Base-by-base conservation (phyloP, 2,329 filamentous ascomycete species). In the Aureobasidium namibiae region DNA sequence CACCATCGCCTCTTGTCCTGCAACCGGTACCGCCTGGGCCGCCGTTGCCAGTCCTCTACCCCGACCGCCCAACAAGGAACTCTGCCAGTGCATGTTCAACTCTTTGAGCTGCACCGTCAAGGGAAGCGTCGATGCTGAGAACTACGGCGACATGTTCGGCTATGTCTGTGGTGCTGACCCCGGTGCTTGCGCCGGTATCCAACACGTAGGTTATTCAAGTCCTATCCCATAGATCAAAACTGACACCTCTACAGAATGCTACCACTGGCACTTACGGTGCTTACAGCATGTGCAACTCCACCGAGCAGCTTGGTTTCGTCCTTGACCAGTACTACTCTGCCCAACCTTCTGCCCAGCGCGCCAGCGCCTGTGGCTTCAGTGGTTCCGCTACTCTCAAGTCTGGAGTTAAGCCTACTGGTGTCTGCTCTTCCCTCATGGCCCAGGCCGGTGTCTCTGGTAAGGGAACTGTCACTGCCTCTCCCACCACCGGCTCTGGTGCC, bases 1-100 rank as follows among this genome's bases (percentile, higher is more conserved):
- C 81, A 84, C 82, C 53, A 77, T 84, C 24, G 78, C 79, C 59
- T 71, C 80, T 48, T 99, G 94, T 83, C 94, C 94, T 24, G 76
- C 76, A 16, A 74, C 86, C 60, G 77, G 74, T 66, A 65, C 74
- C 38, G 77, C 76, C 69, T 99, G 94, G 92, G 77, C 80, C 65
- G 88, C 89, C 56, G 79, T 81, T 56, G 72, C 76, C 62, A 78
- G 80, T 44, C 78, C 76, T 60, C 89, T 99, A 34, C 94, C 94
- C 29, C 92, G 92, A 10, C 83, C 82, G 11, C 91, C 92, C 63
- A 90, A 97, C 76, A 70, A 82, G 46, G 69, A 83, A 45, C 85
- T 95, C 48, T 99, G 94, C 81, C 74, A 80, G 60, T 99, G 94
- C 83, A 96, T 96, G 89, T 81, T 83, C 72, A 78, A 82, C 64